Conservation (phyloP, 805 yeast species). For the Pichia cephalocereana region DNA sequence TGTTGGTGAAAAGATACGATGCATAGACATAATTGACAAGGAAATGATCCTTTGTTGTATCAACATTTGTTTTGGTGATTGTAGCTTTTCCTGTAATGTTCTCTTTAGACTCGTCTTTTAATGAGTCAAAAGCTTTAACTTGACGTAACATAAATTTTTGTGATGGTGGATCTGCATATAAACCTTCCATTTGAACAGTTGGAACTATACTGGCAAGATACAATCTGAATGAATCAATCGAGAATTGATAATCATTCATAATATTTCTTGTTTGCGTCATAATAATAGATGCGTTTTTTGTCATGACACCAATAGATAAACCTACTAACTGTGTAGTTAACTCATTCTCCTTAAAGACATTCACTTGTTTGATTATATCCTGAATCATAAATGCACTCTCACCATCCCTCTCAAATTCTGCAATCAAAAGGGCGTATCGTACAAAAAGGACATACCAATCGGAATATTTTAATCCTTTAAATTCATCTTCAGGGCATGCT, state of each 20-base stretch:
- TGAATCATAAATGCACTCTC: conserved; percentile 62
- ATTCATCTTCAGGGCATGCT: conserved; percentile 42
- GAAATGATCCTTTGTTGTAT: conserved; percentile 47
- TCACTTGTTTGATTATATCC: conserved; percentile 67
- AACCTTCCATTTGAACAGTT: conserved; percentile 13
- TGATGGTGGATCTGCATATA: conserved; percentile 66
- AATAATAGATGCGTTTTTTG: conserved; percentile 44
- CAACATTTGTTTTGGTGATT: conserved; percentile 45
- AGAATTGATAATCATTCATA: conserved; percentile 65
- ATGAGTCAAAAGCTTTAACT: conserved; percentile 77
- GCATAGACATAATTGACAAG: conserved; percentile 61
- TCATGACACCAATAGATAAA: conserved; percentile 41
- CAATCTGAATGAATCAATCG: conserved; percentile 54
- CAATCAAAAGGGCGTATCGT: conserved; percentile 63
- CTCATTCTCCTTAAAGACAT: conserved; percentile 61
- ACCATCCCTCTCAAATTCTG: conserved; percentile 42
- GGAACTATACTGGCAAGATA: conserved; percentile 48
- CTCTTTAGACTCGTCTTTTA: conserved; percentile 30
- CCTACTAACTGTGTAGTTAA: conserved; percentile 55
- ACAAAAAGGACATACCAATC: conserved; percentile 82
- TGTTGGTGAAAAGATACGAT: conserved; percentile 67
- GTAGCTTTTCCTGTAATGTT: conserved; percentile 67
- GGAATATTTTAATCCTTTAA: conserved; percentile 68
- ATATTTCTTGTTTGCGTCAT: conserved; percentile 53
- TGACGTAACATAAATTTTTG: conserved; percentile 89